Base-by-base conservation (phyloP, 768 basidiomycete genomes). In the Lactarius akahatsu region DNA sequence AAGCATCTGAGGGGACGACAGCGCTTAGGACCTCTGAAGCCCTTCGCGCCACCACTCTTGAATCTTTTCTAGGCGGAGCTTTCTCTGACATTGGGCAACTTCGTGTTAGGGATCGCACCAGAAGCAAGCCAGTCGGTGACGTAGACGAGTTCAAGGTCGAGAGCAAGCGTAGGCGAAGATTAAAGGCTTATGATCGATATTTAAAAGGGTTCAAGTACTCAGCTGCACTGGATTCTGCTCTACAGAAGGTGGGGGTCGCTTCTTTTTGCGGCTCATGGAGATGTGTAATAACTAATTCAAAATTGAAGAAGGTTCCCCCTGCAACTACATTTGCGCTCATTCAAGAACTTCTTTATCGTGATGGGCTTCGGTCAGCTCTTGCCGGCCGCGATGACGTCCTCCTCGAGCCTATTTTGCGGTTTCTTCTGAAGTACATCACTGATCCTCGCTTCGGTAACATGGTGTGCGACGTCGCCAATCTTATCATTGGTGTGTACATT, bases 181-280 rank as follows among this genome's bases (percentile, higher is more conserved):
- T 98, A 57, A 89, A 85, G 75, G 90, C 93, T 63, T 97, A 97
- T 77, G 97, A 99, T 76, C 85, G 85, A 72, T 79, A 93, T 60
- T 80, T 99, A 58, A 98, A 98, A 76, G 81, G 79, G 45, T 99
- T 98, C 82, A 92, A 92, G 73, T 98, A 99, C 76, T 90, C 90
- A 9, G 94, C 94, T 41, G 97, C 97, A 5, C 78, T 99, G 62
- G 96, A 99, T 77, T 87, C 93, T 6, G 95, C 96, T 15, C 77
- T 98, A 64, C 86, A 86, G 72, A 94, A 93, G 82, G 92, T 91
- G 71, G 61, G 80, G 70, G 7, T 43, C 4, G 15, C 50, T 20
- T n/a, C 40, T 28, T 38, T 9, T 5, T 23, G 34, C 6, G 28
- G n/a, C 2, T 23, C 47, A 43, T 15, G 13, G 41, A 36, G 15